Base-by-base conservation (phyloP, 2,329 filamentous ascomycete genomes). In the Ascochyta lentis region DNA sequence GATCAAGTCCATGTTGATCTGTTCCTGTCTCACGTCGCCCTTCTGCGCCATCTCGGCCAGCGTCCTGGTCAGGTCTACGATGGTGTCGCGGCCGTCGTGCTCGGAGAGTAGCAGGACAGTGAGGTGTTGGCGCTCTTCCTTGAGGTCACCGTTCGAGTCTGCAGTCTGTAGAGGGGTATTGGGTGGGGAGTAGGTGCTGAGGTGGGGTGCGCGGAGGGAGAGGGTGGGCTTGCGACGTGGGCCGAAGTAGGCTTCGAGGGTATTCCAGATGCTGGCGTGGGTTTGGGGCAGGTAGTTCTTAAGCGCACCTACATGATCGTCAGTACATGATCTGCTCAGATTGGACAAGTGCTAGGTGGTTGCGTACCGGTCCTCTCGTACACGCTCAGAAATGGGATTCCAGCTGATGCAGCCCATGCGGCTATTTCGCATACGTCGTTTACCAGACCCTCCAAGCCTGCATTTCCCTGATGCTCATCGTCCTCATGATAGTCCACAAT, bases 11-110 rank as follows among this genome's bases (percentile, higher is more conserved):
- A 84, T 83, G 53, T 87, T 92, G 69, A 99, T 93, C 72, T 99
- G 93, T 29, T 86, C 82, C 0, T 91, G 84, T 2, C 86, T 85
- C 13, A 99, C 83, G 77, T 96, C 97, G 55, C 87, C 87, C 65
- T 89, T 87, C 76, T 98, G 95, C 6, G 92, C 90, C 95, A 99
- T 98, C 71, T 96, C 91, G 6, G 94, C 86, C 22, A 99, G 82
- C 1, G 96, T 98, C 71, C 93, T 92, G 38, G 95, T 99, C 41
- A 99, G 84, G 75, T 99, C 95, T 37, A 99, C 93, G 60, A 99
- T 86, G 4, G 94, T 97, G 70, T 96, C 92, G 50, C 94, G 87
- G 44, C 95, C 94, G 67, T 99, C 95, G 52, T 94, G 89, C 34
- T 87, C 86, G 13, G 92, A 96, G 46, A 99, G 85, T 35, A 99